These are phyloP conservation scores for Cryptosporidium ubiquitum DNA, from an alignment of 169 alveolate species.

Conservation along the genomic window DNA sequence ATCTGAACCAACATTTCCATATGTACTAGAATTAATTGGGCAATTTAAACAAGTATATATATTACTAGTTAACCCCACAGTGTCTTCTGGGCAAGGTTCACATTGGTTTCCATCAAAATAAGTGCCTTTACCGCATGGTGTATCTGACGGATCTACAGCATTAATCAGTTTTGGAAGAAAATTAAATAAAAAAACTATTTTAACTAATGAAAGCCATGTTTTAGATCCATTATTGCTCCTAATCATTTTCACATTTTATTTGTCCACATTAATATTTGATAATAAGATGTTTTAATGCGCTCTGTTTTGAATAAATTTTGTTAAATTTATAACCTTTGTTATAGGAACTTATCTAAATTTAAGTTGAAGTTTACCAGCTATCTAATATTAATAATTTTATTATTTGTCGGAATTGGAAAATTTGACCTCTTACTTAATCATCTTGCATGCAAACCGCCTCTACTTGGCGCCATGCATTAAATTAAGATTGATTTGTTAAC, in stretches of 20 bases:
- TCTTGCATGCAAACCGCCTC: background rate
- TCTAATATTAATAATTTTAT: background rate
- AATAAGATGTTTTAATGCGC: background rate
- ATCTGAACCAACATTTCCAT: background rate
- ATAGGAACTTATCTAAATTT: background rate
- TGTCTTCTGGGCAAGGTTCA: conserved; percentile 41
- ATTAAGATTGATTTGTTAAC: background rate
- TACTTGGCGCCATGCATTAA: background rate
- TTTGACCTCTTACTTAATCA: background rate
- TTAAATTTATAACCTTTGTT: background rate
- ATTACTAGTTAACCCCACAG: conserved; percentile 39
- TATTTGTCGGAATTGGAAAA: background rate
- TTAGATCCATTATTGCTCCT: background rate
- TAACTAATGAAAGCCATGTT: background rate
- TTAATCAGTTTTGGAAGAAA: background rate
- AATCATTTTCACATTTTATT: background rate
- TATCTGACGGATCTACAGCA: background rate
- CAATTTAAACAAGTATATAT: conserved; percentile 4
- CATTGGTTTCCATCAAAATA: conserved; percentile 24
- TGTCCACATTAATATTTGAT: background rate
- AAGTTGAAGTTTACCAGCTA: background rate
- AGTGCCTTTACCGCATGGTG: conserved; percentile 29
- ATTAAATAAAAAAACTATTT: background rate
- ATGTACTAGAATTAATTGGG: conserved; percentile 43
- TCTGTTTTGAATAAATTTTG: background rate